Evolutionary conservation across 345 rosid species (phyloP).

Genomic region (Clarkia xantiana): DNA sequence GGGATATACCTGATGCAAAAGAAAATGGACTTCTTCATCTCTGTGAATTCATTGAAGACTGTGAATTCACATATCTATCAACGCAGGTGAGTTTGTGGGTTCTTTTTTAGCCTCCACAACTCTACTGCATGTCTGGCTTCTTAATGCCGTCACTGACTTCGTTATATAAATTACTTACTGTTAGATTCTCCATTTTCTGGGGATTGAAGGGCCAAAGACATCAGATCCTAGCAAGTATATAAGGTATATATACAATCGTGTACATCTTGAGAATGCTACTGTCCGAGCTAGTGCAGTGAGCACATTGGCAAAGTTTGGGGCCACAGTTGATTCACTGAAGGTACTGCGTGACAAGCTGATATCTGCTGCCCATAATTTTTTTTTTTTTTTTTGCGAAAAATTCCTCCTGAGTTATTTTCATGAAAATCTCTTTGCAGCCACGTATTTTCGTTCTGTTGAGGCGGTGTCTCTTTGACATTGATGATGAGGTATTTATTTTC

Average conservation of each 20-base stretch:
- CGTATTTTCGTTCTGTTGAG: conserved; percentile 68
- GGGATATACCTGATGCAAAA: conserved; percentile 94
- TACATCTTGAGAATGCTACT: conserved; percentile 96
- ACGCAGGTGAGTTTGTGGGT: conserved; percentile 48
- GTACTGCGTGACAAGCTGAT: conserved; percentile 14
- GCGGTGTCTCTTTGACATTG: conserved; percentile 83
- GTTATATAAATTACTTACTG: neutral
- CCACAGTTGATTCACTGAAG: conserved; percentile 78
- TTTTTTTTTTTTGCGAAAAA: conserved; percentile 1
- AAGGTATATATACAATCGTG: conserved; percentile 88
- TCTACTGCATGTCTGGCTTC: too few relatives aligned
- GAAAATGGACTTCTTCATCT: conserved; percentile 94
- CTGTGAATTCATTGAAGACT: conserved; percentile 96
- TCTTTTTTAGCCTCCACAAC: neutral
- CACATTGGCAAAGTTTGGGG: conserved; percentile 91
- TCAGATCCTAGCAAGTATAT: conserved; percentile 91
- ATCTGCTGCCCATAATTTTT: neutral
- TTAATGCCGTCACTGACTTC: too few relatives aligned
- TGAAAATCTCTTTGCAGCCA: conserved; percentile 33
- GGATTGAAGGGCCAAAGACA: conserved; percentile 89
- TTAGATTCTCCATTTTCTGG: conserved; percentile 94
- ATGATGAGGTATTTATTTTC: conserved; percentile 60
- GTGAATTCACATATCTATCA: conserved; percentile 97
- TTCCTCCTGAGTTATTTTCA: neutral
- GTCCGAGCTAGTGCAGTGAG: conserved; percentile 93